Evolutionary conservation across 345 rosid species (phyloP).

Genomic region (Capsella bursapastoris): DNA sequence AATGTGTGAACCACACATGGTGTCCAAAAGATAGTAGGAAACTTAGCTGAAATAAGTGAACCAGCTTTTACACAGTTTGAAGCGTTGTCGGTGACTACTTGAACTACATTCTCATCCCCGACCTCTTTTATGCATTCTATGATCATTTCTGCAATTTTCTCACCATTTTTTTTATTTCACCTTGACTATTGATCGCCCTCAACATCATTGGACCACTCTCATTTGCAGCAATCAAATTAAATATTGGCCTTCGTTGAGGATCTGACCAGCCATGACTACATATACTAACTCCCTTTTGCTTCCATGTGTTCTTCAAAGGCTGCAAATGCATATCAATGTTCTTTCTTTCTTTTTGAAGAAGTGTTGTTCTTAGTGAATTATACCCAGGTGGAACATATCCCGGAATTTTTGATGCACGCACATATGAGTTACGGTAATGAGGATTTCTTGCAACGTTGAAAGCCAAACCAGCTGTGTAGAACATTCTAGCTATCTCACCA

Average conservation of each 20-base stretch:
- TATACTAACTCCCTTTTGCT: constrained; percentile 10
- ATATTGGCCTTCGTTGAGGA: constrained; percentile 5
- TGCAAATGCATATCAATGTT: not conserved
- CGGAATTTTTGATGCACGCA: not conserved
- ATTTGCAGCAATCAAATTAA: constrained; percentile 10
- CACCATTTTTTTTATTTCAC: not conserved
- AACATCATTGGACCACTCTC: constrained; percentile 19
- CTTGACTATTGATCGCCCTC: not conserved
- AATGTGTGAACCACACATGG: constrained; percentile 12
- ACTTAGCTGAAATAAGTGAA: constrained; percentile 2
- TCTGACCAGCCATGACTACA: constrained; percentile 21
- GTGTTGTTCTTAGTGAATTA: not conserved
- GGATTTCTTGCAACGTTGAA: not conserved
- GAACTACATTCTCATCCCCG: constrained; percentile 3
- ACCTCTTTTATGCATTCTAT: not conserved
- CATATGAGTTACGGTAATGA: not conserved
- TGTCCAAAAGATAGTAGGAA: constrained; percentile 10
- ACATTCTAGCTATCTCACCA: constrained; percentile 16
- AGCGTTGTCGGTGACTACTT: not conserved
- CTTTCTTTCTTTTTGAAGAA: constrained; percentile 16
- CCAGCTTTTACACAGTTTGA: not conserved
- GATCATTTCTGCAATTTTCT: not conserved
- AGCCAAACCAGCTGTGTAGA: not conserved
- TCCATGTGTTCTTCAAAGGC: constrained; percentile 5
- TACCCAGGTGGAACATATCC: not conserved